Conservation (phyloP, 2,329 filamentous ascomycete species). For the Ophiostoma perfectum region DNA sequence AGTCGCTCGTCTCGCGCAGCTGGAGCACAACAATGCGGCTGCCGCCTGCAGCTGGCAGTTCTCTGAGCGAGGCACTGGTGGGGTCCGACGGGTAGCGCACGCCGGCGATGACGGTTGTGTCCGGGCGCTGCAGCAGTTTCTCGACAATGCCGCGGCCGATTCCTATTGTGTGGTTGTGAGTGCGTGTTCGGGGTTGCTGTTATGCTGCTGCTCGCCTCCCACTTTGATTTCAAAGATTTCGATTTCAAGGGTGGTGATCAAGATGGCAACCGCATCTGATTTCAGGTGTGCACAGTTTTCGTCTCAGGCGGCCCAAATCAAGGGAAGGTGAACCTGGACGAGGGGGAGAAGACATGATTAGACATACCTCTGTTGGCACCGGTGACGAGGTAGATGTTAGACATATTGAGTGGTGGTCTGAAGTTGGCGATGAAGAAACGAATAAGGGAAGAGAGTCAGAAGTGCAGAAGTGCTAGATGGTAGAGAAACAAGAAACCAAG, state of each 20-base stretch:
- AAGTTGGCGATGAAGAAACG: background rate
- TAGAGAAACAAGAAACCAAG: too few species aligned
- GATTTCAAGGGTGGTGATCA: background rate
- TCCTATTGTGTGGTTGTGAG: slow-evolving; percentile 13
- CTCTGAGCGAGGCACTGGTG: slow-evolving; percentile 62
- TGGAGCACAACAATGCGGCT: background rate
- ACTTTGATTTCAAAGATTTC: too few species aligned
- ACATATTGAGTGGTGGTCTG: background rate
- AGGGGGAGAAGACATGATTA: background rate
- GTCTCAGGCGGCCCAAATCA: too few species aligned
- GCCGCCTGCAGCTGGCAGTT: slow-evolving; percentile 45
- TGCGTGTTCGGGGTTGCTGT: background rate
- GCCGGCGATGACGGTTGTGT: slow-evolving; percentile 30
- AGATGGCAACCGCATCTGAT: too few species aligned
- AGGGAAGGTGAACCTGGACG: too few species aligned
- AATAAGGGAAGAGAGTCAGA: too few species aligned
- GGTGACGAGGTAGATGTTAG: background rate
- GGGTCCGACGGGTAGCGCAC: slow-evolving; percentile 26
- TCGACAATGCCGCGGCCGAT: slow-evolving; percentile 25
- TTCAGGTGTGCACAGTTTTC: too few species aligned
- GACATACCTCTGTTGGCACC: background rate
- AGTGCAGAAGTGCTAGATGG: too few species aligned
- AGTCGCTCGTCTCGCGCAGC: background rate
- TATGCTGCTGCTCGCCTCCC: too few species aligned
- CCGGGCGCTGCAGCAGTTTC: slow-evolving; percentile 24